Conservation (phyloP, 106 monocot species). For the Dendrobium nobile region DNA sequence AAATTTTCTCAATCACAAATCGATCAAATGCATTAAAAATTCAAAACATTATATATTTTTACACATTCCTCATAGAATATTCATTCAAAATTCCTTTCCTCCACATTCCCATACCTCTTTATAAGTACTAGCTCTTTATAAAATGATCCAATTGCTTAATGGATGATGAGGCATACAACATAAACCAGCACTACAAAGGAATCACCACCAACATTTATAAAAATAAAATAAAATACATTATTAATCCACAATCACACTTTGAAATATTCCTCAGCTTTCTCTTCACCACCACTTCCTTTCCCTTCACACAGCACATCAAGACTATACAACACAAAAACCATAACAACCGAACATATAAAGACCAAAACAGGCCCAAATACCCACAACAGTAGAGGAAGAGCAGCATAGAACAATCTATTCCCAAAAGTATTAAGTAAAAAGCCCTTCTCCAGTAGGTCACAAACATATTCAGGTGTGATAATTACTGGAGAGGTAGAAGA, state of each 20-base stretch:
- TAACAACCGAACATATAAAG: conserved; percentile 11
- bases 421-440: conserved; percentile 16
- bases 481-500: background rate
- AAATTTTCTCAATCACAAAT: too few species aligned
- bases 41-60: too few species aligned
- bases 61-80: too few species aligned
- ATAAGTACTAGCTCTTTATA: too few species aligned
- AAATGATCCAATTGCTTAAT: too few species aligned
- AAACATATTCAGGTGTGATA: conserved; percentile 11
- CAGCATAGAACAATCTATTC: conserved; percentile 32
- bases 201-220: too few species aligned
- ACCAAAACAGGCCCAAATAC: conserved; percentile 30
- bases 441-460: conserved; percentile 10
- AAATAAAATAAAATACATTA: too few species aligned
- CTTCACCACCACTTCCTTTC: background rate
- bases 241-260: background rate
- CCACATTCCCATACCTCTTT: too few species aligned
- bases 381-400: conserved; percentile 23
- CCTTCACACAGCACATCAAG: conserved; percentile 13
- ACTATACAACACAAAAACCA: conserved; percentile 20
- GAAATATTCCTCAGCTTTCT: background rate
- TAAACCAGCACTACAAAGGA: too few species aligned
- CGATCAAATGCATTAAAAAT: too few species aligned
- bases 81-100: too few species aligned
- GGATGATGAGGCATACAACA: too few species aligned